A percentile compares a stretch with the other conserved stretches of the same genome.
phyloP scores from a whole-genome alignment of 78 protist species.

The Isochrysis galbana region DNA sequence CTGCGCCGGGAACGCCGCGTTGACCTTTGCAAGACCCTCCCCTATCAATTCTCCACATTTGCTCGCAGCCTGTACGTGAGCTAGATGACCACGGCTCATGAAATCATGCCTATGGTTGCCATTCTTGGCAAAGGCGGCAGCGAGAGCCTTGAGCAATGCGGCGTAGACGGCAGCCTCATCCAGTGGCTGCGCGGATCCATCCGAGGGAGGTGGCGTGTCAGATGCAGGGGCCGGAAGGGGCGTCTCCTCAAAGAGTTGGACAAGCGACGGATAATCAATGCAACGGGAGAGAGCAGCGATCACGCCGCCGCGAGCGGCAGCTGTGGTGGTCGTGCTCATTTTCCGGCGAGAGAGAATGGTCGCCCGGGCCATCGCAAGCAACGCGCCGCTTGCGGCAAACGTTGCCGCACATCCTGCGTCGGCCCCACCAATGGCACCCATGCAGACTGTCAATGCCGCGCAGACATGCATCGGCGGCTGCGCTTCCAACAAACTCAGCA shows the following conservation, averaged over 20 bases:
- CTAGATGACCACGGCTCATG: not conserved
- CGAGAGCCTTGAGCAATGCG: not conserved
- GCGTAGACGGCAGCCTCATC: not conserved
- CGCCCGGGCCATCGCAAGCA: not conserved
- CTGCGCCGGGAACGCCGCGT: not conserved
- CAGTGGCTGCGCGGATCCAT: not conserved
- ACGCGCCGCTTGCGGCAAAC: not conserved
- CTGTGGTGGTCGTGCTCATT: not conserved
- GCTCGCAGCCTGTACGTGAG: not conserved
- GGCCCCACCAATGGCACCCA: not conserved
- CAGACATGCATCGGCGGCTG: not conserved
- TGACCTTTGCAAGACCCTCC: not conserved
- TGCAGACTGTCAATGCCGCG: not conserved
- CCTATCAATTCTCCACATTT: not conserved
- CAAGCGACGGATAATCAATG: not conserved
- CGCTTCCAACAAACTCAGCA: not conserved
- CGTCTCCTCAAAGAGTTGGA: not conserved
- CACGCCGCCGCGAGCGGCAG: not conserved
- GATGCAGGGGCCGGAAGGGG: not conserved
- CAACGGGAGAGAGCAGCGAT: not conserved
- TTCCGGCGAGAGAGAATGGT: not conserved
- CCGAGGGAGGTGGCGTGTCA: not conserved
- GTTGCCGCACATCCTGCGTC: not conserved
- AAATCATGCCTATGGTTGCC: not conserved
- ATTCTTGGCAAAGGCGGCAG: not conserved